These are phyloP conservation scores for Mycena indigotica DNA, from an alignment of 768 basidiomycete genomes.

Conservation along the genomic window DNA sequence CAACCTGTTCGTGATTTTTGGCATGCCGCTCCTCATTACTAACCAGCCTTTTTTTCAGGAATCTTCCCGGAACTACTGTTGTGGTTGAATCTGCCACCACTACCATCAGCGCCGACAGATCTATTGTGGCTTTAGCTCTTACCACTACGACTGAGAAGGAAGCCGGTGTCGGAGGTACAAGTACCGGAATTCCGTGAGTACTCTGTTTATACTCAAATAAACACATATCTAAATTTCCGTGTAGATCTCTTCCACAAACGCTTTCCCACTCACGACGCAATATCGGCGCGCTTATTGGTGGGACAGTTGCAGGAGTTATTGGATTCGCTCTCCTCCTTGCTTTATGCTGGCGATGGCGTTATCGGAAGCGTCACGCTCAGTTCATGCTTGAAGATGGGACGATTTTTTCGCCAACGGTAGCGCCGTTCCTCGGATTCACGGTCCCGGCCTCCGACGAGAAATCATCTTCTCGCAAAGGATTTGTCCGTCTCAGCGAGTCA, in stretches of 20 bases:
- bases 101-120: neutral
- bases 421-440: conserved; percentile 9
- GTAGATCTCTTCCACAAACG: too few relatives aligned
- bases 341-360: neutral
- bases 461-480: neutral
- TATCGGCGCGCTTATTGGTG: neutral
- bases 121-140: neutral
- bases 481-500: neutral
- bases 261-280: neutral
- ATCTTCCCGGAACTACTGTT: too few relatives aligned
- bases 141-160: neutral
- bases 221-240: too few relatives aligned
- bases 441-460: neutral
- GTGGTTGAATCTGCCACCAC: too few relatives aligned
- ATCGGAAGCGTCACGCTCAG: neutral
- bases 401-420: neutral
- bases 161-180: neutral
- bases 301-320: conserved; percentile 1
- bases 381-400: too few relatives aligned
- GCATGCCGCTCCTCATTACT: too few relatives aligned
- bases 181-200: neutral
- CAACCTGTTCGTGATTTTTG: too few relatives aligned
- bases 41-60: too few relatives aligned
- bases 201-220: too few relatives aligned
- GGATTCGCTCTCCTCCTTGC: conserved; percentile 1